Evolutionary conservation across 768 basidiomycete genomes (phyloP), one percentile per base, ranked within the genome.

Genomic region (Kwoniella newhampshirensis): DNA sequence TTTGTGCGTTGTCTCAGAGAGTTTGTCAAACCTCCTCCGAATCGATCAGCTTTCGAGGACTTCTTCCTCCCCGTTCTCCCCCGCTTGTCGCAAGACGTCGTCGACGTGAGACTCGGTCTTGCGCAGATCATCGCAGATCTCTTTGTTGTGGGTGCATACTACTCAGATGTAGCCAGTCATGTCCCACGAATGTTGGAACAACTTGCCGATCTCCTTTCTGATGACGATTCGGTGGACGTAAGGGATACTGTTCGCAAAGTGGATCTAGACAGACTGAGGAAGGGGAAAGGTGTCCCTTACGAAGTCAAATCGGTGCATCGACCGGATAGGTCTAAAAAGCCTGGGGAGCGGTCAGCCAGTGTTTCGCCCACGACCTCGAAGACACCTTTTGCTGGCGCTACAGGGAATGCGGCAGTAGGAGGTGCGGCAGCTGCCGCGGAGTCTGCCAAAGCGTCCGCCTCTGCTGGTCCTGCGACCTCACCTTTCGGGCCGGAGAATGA

Each of bases 31-130:
- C 77, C 75, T 2, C 75, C 81, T 55, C 67, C 79, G 27, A 75
- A 70, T 76, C 54, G 82, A 81, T 66, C 81, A 79, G 62, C 76
- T 71, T 62, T 82, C 43, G 76, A 77, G 36, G 60, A 67, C 32
- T 65, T 75, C 50, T 75, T 85, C 59, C 82, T 89, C 77, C 73
- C 79, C 54, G 77, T 79, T n/a, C 75, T 93, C 18, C 75, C 79
- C 25, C 66, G 71, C 41, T 80, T 93, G 39, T 82, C 83, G 4
- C 70, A 79, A 28, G 93, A 97, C 32, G 85, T 94, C 12, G 81
- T 88, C 48, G 91, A 90, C 59, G 91, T 96, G 30, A 82, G 91
- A 43, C 90, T 96, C 54, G 87, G 85, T 6, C 81, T 91, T 2
- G 86, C 92, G n/a, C 82, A 91, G 46, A 81, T 90, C 43, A 76